Percentiles rank a stretch among this genome's conserved stretches.
Conservation (phyloP, 192 early-diverging fungal genomes). For the Haplosporangium gracile region DNA sequence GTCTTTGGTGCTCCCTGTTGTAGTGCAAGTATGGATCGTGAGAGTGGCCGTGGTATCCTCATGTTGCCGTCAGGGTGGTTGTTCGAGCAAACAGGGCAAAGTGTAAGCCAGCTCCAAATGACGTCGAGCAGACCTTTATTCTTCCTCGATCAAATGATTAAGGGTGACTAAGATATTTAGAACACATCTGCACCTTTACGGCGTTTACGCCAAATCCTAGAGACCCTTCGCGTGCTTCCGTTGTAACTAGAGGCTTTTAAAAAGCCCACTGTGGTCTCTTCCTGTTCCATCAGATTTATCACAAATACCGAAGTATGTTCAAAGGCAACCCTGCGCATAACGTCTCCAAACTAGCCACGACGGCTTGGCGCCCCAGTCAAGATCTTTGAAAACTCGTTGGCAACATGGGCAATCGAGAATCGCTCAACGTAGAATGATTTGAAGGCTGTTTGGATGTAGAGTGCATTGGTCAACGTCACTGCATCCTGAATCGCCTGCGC, state of each 20-base stretch:
- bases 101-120: too few species aligned
- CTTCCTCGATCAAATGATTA: neutral
- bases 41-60: constrained; percentile 5
- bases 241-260: neutral
- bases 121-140: too few species aligned
- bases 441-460: neutral
- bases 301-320: neutral
- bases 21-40: neutral
- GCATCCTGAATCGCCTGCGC: too few species aligned
- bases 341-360: neutral
- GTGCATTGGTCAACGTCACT: too few species aligned
- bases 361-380: neutral
- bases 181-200: too few species aligned
- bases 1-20: neutral
- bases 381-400: neutral
- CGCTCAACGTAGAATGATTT: neutral
- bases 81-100: neutral
- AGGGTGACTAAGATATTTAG: neutral
- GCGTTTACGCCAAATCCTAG: neutral
- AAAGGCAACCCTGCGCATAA: neutral
- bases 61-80: neutral
- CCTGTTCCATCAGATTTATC: neutral
- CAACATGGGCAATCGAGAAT: neutral
- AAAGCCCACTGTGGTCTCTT: neutral
- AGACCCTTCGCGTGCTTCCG: neutral